Evolutionary conservation across 306 rosid genomes (phyloP), one percentile per base, ranked within the genome.

Genomic region (Prunus kanzakura): DNA sequence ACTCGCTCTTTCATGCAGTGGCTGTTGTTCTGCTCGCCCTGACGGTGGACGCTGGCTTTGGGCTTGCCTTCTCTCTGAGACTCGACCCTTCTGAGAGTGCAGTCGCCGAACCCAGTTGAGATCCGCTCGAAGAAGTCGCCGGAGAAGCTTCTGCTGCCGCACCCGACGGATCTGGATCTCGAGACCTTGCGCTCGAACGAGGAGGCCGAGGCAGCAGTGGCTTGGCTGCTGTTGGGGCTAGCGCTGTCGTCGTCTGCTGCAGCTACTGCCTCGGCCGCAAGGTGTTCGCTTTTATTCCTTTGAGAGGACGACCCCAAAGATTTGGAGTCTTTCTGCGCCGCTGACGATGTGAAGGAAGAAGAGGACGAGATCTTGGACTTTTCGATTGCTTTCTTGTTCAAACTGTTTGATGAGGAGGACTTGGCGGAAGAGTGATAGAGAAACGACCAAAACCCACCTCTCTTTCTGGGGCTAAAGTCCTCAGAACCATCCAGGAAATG

Each of bases 31-130:
- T 73, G 83, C 46, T 61, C 80, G 9, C 66, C 2, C 54, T 71
- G 6, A 83, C 30, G n/a, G 73, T 23, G n/a, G 65, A 22, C 0
- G 77, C 64, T 32, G 8, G 16, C 82, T 27, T 87, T 92, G 0
- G 82, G 72, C 57, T 89, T 91, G 29, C 97, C 94, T 80, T 92
- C 99, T 29, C 98, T 88, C 30, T 92, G 98, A 12, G 98, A 95
- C 71, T 92, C 97, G 6, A 92, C 97, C 61, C 99, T 81, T 75
- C 99, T 73, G 8, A 95, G 89, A 65, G 99, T 91, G 63, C 98
- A 96, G 51, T 96, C 98, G 4, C 99, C 98, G 38, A 96, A 92
- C 1, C 98, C 99, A n/a, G 99, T 92, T 10, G 99, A 96, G 76
- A 96, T 92, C 77, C 99, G 83, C 87, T 96, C 99, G 60, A 96